Evolutionary conservation across 2,329 filamentous ascomycete genomes (phyloP).

Genomic region (Periconia macrospinosa): DNA sequence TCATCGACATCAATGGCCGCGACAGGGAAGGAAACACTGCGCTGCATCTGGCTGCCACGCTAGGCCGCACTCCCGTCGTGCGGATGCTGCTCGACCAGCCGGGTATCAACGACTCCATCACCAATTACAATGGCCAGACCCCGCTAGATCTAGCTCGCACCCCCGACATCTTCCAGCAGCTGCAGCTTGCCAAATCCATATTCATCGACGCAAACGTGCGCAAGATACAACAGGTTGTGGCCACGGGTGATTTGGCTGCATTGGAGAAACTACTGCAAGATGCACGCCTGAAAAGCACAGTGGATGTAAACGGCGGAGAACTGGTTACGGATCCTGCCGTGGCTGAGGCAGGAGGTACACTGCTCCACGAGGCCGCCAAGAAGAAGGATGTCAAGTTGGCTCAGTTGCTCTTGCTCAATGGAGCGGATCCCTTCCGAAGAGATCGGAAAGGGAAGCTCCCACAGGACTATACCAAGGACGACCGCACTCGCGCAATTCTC

Average conservation of each 20-base stretch:
- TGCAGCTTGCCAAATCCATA: conserved; percentile 86
- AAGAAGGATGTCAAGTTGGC: conserved; percentile 86
- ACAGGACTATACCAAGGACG: conserved; percentile 95
- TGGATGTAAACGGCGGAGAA: conserved; percentile 92
- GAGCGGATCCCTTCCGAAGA: conserved; percentile 91
- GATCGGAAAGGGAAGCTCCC: conserved; percentile 95
- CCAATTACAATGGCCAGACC: conserved; percentile 82
- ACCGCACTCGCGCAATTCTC: conserved; percentile 81
- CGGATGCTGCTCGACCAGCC: conserved; percentile 80
- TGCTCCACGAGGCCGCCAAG: conserved; percentile 90
- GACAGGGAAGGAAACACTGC: conserved; percentile 95
- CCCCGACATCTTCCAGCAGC: conserved; percentile 91
- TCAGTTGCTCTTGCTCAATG: conserved; percentile 86
- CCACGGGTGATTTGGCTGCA: conserved; percentile 71
- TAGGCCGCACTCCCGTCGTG: conserved; percentile 80
- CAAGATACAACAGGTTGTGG: conserved; percentile 79
- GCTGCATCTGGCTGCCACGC: conserved; percentile 80
- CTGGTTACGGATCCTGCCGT: conserved; percentile 80
- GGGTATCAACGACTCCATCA: conserved; percentile 82
- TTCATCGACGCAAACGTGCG: conserved; percentile 86
- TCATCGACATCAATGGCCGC: conserved; percentile 81
- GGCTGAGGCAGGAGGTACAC: conserved; percentile 80
- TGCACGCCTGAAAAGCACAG: conserved; percentile 76
- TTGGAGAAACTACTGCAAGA: conserved; percentile 83
- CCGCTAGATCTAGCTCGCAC: conserved; percentile 87